Percentiles rank a stretch among this genome's conserved stretches.
phyloP scores from a whole-genome alignment of 2,329 filamentous ascomycete genomes.

The Coniochaeta ligniaria region DNA sequence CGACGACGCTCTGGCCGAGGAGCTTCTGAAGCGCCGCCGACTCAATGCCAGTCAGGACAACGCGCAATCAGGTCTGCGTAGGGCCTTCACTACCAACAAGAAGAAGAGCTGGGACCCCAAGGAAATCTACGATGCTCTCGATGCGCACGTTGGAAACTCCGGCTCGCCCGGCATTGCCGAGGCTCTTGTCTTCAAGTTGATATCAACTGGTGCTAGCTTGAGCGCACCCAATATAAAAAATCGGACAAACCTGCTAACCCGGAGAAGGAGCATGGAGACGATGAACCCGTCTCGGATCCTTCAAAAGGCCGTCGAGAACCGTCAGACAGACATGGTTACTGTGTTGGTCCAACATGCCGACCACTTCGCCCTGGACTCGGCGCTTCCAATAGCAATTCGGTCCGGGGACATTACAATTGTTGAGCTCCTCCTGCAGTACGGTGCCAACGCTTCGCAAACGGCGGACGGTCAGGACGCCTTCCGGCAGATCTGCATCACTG shows the following conservation, averaged over 20 bases:
- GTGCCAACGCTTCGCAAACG: conserved; percentile 39
- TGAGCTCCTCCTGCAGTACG: conserved; percentile 41
- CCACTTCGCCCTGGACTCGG: conserved; percentile 38
- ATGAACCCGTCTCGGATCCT: conserved; percentile 41
- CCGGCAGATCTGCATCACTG: conserved; percentile 39
- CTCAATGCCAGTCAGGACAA: conserved; percentile 19
- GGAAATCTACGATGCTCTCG: conserved; percentile 44
- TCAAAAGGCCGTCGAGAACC: conserved; percentile 41
- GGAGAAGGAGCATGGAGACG: conserved; percentile 42
- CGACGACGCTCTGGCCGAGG: conserved; percentile 47
- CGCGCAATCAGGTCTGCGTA: conserved; percentile 22
- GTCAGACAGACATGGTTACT: conserved; percentile 44
- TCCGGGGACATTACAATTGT: conserved; percentile 33
- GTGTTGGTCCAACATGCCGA: conserved; percentile 48
- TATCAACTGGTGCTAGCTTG: conserved; percentile 41
- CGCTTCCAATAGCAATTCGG: conserved; percentile 41
- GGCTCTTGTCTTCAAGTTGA: conserved; percentile 43
- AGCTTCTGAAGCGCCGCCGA: conserved; percentile 41
- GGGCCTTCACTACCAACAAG: conserved; percentile 38
- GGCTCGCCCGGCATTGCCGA: conserved; percentile 50
- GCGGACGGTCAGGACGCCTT: conserved; percentile 47
- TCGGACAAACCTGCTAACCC: conserved; percentile 37
- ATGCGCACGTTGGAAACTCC: conserved; percentile 37
- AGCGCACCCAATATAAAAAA: conserved; percentile 38
- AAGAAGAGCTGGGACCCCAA: conserved; percentile 44